Conservation (phyloP, 257 asterid genomes). For the Rhazya stricta region DNA sequence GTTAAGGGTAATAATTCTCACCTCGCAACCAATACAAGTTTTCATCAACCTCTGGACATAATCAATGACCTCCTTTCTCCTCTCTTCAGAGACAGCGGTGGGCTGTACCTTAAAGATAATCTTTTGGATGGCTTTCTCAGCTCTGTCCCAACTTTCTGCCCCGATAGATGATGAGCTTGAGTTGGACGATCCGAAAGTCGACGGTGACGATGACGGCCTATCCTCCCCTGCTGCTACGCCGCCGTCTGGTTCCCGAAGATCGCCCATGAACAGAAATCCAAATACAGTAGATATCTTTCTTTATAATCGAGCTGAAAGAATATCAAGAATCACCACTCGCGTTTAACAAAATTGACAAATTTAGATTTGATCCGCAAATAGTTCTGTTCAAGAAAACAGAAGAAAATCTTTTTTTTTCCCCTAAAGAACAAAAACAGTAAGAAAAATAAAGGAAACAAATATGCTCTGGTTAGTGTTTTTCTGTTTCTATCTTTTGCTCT, state of each 20-base stretch:
- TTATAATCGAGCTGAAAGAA: not conserved
- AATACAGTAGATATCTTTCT: not conserved
- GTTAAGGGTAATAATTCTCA: too few relatives aligned
- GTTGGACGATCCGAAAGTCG: not conserved
- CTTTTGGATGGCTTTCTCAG: slow-evolving; percentile 21
- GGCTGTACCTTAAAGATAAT: slow-evolving; percentile 27
- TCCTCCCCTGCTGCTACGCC: slow-evolving; percentile 9
- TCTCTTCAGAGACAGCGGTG: slow-evolving; percentile 23
- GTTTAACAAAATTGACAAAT: not conserved
- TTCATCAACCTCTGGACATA: slow-evolving; percentile 31
- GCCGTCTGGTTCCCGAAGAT: slow-evolving; percentile 19
- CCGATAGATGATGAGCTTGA: slow-evolving; percentile 2
- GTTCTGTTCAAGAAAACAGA: not conserved
- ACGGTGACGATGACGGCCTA: not conserved
- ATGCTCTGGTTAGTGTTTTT: not conserved
- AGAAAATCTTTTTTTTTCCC: not conserved
- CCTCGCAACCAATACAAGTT: slow-evolving; percentile 38
- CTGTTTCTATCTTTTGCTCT: not conserved
- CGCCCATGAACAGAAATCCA: slow-evolving; percentile 17
- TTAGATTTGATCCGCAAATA: slow-evolving; percentile 1
- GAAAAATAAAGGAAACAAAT: not conserved
- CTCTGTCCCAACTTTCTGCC: slow-evolving; percentile 19
- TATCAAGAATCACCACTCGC: not conserved
- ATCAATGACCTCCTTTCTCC: slow-evolving; percentile 33
- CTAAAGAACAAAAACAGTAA: not conserved